Percentiles rank a stretch among this genome's conserved stretches.
phyloP scores from a whole-genome alignment of 768 basidiomycete species.

The Agaricus bisporus region DNA sequence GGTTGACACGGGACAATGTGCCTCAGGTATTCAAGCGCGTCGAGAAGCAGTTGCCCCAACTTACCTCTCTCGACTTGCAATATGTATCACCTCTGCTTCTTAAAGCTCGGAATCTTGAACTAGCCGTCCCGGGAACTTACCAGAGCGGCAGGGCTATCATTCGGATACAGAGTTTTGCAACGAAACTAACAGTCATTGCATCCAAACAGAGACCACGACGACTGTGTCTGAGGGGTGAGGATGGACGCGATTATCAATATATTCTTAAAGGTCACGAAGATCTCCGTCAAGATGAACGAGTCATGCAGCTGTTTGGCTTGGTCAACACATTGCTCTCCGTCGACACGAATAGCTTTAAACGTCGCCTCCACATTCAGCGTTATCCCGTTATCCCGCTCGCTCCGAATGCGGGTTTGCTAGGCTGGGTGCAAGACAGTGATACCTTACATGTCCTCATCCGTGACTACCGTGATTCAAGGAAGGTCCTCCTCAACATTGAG shows the following conservation, averaged over 20 bases:
- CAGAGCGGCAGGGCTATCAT: slow-evolving; percentile 82
- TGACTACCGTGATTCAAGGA: slow-evolving; percentile 93
- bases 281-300: slow-evolving; percentile 95
- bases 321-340: slow-evolving; percentile 92
- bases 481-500: slow-evolving; percentile 96
- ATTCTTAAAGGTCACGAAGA: slow-evolving; percentile 97
- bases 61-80: slow-evolving; percentile 90
- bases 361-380: slow-evolving; percentile 89
- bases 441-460: slow-evolving; percentile 94
- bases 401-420: slow-evolving; percentile 89
- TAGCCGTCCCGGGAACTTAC: slow-evolving; percentile 96
- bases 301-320: slow-evolving; percentile 98
- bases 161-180: slow-evolving; percentile 76
- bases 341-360: slow-evolving; percentile 93
- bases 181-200: slow-evolving; percentile 88
- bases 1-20: neutral
- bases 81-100: slow-evolving; percentile 93
- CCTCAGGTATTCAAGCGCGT: slow-evolving; percentile 89
- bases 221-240: slow-evolving; percentile 79
- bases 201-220: slow-evolving; percentile 96
- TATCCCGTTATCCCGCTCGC: slow-evolving; percentile 93
- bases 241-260: slow-evolving; percentile 92
- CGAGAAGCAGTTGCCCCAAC: slow-evolving; percentile 85
- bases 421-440: slow-evolving; percentile 95
- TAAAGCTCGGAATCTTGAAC: slow-evolving; percentile 81